Percentiles rank a stretch among this genome's conserved stretches.
Evolutionary conservation across 1,284 basidiomycete species (phyloP).

Genomic region (Leccinum huronense): DNA sequence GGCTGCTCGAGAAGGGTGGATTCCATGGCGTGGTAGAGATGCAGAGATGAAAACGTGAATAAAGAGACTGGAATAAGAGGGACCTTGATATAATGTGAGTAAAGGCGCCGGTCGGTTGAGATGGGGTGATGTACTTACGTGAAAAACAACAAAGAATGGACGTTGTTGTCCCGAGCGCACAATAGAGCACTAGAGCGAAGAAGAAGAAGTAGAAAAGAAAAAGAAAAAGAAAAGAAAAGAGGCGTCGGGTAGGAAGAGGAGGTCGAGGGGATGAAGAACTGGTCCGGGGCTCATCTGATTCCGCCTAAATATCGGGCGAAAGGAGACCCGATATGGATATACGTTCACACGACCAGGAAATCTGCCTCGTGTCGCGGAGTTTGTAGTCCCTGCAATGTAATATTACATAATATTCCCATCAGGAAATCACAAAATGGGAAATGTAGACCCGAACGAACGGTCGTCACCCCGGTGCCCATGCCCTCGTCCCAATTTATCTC

Average conservation of each 20-base stretch:
- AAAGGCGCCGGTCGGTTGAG: slow-evolving; percentile 6
- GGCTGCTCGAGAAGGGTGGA: slow-evolving; percentile 50
- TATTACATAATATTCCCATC: slow-evolving; percentile 34
- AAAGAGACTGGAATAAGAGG: slow-evolving; percentile 40
- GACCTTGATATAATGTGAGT: slow-evolving; percentile 23
- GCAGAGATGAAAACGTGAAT: slow-evolving; percentile 36
- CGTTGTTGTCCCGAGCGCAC: slow-evolving; percentile 37
- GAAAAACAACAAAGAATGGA: slow-evolving; percentile 34
- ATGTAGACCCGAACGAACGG: slow-evolving; percentile 17
- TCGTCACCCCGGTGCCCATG: slow-evolving; percentile 27
- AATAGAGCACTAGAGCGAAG: slow-evolving; percentile 35
- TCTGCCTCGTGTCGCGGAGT: slow-evolving; percentile 35
- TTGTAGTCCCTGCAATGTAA: slow-evolving; percentile 34
- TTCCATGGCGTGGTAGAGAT: slow-evolving; percentile 40
- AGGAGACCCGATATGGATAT: slow-evolving; percentile 19
- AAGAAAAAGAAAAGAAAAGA: slow-evolving; percentile 32
- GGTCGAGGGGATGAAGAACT: slow-evolving; percentile 35
- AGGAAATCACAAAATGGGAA: slow-evolving; percentile 5
- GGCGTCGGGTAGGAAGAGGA: slow-evolving; percentile 33
- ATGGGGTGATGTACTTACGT: slow-evolving; percentile 29
- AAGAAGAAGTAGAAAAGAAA: slow-evolving; percentile 32
- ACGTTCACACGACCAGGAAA: slow-evolving; percentile 19
- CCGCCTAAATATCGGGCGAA: slow-evolving; percentile 34
- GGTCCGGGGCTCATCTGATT: slow-evolving; percentile 21
- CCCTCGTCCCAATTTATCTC: slow-evolving; percentile 25